Base-by-base conservation (phyloP, 2,329 filamentous ascomycete genomes). In the Aspergillus sp. region DNA sequence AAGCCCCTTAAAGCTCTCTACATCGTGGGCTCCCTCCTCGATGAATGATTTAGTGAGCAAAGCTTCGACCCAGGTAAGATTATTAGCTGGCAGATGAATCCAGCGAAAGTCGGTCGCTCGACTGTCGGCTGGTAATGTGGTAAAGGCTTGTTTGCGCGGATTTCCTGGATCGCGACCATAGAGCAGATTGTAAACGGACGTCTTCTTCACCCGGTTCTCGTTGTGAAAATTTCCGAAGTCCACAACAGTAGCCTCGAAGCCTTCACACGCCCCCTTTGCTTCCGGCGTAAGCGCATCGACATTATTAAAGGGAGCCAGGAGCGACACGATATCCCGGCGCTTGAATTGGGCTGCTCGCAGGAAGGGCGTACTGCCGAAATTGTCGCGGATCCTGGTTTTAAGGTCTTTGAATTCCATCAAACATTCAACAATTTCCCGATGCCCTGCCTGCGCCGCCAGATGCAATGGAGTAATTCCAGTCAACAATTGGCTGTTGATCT, bases 11-110 rank as follows among this genome's bases (percentile, higher is more conserved):
- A 87, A 88, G 1, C 83, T 83, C 67, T 87, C 84, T 1, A 87
- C 82, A 68, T 88, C 86, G n/a, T 81, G 80, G 15, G 83, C 81
- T 0, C 85, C 85, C 39, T 85, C 83, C 69, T 89, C 86, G 36
- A 88, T 84, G 64, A 88, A 88, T 7, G 81, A 81, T 64, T 88
- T 88, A 1, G 85, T 84, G n/a, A 88, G 73, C 1, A 89, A 75
- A 0, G 85, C 82, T 71, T 88, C 86, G 4, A 85, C 82, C 86
- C 86, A 89, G 1, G 83, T 81, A 72, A 76, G 74, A 23, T 84
- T 83, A 63, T 84, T 84, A 3, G 81, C 81, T 5, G 82, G 82
- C 5, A 84, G 71, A 71, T 84, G 82, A 53, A 84, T 83, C 82
- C 82, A 84, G 19, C 81, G 75, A 55, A 83, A 83, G 44, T 80